These are phyloP conservation scores for Astrocystis sublimbata DNA, from an alignment of 495 filamentous ascomycete species.

Conservation along the genomic window DNA sequence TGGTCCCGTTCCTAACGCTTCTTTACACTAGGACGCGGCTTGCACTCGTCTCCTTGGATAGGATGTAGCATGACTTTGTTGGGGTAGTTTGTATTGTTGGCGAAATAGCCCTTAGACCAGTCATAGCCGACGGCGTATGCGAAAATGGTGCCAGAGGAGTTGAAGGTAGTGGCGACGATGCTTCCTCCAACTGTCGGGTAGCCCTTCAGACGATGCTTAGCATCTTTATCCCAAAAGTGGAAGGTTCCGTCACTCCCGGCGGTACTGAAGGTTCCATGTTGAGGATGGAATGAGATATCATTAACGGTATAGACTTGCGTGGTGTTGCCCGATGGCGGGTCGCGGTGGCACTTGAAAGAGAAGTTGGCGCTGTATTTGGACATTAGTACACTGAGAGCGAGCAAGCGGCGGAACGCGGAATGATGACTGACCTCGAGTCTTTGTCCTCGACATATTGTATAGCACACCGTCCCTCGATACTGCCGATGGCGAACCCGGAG, in stretches of 20 bases:
- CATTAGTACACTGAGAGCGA: slow-evolving; percentile 11
- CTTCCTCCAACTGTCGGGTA: slow-evolving; percentile 82
- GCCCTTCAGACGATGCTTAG: slow-evolving; percentile 82
- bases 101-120: slow-evolving; percentile 86
- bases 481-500: slow-evolving; percentile 80
- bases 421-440: slow-evolving; percentile 57
- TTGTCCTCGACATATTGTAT: slow-evolving; percentile 90
- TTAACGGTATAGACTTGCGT: slow-evolving; percentile 89
- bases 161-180: slow-evolving; percentile 78
- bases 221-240: slow-evolving; percentile 88
- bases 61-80: slow-evolving; percentile 89
- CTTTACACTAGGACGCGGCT: slow-evolving; percentile 69
- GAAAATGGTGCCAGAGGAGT: slow-evolving; percentile 74
- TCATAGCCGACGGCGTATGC: slow-evolving; percentile 93
- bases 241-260: slow-evolving; percentile 87
- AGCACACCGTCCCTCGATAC: slow-evolving; percentile 86
- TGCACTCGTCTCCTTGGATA: slow-evolving; percentile 74
- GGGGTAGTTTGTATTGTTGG: slow-evolving; percentile 65
- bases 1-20: slow-evolving; percentile 57
- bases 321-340: slow-evolving; percentile 61
- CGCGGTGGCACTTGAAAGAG: slow-evolving; percentile 91
- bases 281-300: slow-evolving; percentile 83
- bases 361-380: slow-evolving; percentile 64
- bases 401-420: neutral
- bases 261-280: slow-evolving; percentile 81